Base-by-base conservation (phyloP, 768 basidiomycete genomes). In the Bullera alba region DNA sequence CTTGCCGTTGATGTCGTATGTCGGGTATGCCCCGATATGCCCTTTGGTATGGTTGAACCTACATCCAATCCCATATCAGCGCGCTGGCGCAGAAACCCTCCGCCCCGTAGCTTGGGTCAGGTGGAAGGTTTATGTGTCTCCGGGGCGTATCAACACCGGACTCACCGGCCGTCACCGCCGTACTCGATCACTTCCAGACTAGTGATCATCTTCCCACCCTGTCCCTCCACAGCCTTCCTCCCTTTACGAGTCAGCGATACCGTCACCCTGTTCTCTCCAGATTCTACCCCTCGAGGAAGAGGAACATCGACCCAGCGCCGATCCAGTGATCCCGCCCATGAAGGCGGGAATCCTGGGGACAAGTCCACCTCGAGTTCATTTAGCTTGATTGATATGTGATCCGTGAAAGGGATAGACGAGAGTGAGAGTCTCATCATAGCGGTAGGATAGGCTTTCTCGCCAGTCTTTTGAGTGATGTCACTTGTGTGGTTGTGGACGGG, bases 151-250 rank as follows among this genome's bases (percentile, higher is more conserved):
- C 16, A 5, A 5, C 5, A 25, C 10, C n/a, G n/a, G 32, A 60
- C 64, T 25, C 41, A 67, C 68, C 53, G 49, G 8, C 54, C 61
- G 2, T 42, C 34, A 4, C 30, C 42, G 14, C 69, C 69, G 48
- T 71, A 71, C 38, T 71, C 65, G 10, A 69, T 60, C 4, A 71
- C 49, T 39, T 71, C 67, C 6, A 71, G 21, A 44, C 61, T 63
- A 5, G 62, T 61, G 16, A 71, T 48, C 67, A 71, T 68, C 59
- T 66, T 67, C 22, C 68, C 68, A 8, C 68, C 68, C 37, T 62
- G 52, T 5, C 61, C 61, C 23, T 51, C 65, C 16, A 38, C 28
- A n/a, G 50, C 60, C 10, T 49, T 21, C 46, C 37, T 34, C 0
- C 63, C 68, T 17, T 52, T 39, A 5, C 58, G 25, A 2, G 58